phyloP scores from a whole-genome alignment of 108 stramenopile genomes.

The Epithemia pelagica region DNA sequence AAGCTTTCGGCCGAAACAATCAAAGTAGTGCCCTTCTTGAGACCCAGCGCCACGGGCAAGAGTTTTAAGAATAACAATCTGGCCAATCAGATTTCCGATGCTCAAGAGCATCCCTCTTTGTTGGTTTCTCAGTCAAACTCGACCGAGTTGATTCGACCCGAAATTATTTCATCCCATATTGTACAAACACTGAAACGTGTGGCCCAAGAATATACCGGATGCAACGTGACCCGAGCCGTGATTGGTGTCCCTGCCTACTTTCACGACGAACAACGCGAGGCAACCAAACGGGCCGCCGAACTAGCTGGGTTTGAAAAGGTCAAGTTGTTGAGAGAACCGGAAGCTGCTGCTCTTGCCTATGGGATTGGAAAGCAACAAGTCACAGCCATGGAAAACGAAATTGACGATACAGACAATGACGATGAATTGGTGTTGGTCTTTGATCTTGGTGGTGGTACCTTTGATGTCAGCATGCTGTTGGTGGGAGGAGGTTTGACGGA shows the following conservation, averaged over 20 bases:
- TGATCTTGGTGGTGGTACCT: conserved; percentile 94
- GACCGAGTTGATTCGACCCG: conserved; percentile 40
- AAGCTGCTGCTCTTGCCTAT: conserved; percentile 94
- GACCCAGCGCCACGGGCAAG: conserved; percentile 28
- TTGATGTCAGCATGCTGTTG: conserved; percentile 86
- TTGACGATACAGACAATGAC: conserved; percentile 22
- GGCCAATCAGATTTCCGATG: conserved; percentile 52
- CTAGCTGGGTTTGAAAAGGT: conserved; percentile 83
- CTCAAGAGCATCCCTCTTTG: conserved; percentile 45
- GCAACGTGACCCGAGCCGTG: conserved; percentile 71
- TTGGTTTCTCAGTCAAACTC: conserved; percentile 22
- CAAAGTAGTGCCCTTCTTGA: conserved; percentile 69
- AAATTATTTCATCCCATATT: conserved; percentile 72
- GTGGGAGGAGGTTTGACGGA: conserved; percentile 84
- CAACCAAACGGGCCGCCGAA: conserved; percentile 77
- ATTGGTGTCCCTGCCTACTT: conserved; percentile 96
- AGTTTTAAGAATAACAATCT: conserved; percentile 26
- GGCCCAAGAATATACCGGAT: conserved; percentile 39
- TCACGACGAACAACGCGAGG: conserved; percentile 78
- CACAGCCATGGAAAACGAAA: background rate
- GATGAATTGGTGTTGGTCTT: conserved; percentile 90
- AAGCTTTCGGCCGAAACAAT: conserved; percentile 29
- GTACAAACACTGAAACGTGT: conserved; percentile 46
- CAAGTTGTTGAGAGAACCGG: conserved; percentile 86
- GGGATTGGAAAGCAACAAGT: conserved; percentile 50